Conservation (phyloP, 129 eudicot genomes). For the Logfia minima region DNA sequence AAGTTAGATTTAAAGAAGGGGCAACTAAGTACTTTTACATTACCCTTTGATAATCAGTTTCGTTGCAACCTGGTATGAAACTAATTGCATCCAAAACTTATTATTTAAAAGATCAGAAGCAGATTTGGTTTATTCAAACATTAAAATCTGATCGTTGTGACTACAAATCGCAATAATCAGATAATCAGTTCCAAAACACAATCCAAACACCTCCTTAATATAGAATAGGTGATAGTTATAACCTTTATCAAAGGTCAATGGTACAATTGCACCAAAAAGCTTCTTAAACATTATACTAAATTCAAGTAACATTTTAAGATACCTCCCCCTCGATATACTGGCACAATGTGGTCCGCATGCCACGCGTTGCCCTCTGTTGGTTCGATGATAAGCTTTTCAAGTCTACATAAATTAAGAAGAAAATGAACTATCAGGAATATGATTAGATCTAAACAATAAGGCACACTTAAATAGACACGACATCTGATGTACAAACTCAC, state of each 20-base stretch:
- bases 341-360: conserved; percentile 95
- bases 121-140: not conserved
- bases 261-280: conserved; percentile 7
- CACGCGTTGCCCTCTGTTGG: conserved; percentile 94
- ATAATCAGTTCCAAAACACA: not conserved
- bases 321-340: conserved; percentile 95
- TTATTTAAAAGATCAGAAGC: not conserved
- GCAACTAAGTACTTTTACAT: not conserved
- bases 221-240: not conserved
- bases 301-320: not conserved
- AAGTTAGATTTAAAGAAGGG: not conserved
- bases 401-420: conserved; percentile 43
- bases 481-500: conserved; percentile 52
- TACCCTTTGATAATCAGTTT: not conserved
- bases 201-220: not conserved
- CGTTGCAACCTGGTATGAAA: not conserved
- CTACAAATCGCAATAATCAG: not conserved
- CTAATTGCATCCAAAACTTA: not conserved
- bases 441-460: not conserved
- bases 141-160: not conserved
- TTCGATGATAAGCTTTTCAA: conserved; percentile 72
- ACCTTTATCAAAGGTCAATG: not conserved
- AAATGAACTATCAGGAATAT: not conserved
- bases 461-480: not conserved
- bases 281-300: conserved; percentile 8